Conservation (phyloP, 1,139 yeast species). For the Blastobotrys malaysiensis region DNA sequence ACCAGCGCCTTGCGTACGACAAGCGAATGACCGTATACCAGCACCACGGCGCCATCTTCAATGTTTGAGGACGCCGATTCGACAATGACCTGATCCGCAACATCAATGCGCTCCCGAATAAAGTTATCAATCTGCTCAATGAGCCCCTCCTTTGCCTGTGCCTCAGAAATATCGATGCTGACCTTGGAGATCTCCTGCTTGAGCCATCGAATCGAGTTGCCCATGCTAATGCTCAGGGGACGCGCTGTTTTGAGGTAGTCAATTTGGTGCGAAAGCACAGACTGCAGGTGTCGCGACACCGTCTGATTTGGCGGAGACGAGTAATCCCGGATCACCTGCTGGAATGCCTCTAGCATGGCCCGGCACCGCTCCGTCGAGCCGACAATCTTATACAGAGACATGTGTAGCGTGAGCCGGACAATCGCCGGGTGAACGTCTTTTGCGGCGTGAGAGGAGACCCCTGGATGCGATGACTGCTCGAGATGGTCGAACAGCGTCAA, state of each 20-base stretch:
- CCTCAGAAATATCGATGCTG: slow-evolving; percentile 66
- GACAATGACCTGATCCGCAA: slow-evolving; percentile 78
- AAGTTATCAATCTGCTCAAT: slow-evolving; percentile 69
- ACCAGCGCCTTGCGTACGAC: slow-evolving; percentile 74
- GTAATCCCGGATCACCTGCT: slow-evolving; percentile 73
- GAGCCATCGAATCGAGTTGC: slow-evolving; percentile 95
- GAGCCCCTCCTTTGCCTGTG: slow-evolving; percentile 64
- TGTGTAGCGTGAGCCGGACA: slow-evolving; percentile 69
- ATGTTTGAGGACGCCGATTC: slow-evolving; percentile 78
- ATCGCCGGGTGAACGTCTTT: slow-evolving; percentile 85
- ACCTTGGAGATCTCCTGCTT: slow-evolving; percentile 82
- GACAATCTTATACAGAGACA: slow-evolving; percentile 77
- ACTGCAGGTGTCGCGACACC: slow-evolving; percentile 80
- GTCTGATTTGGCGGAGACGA: slow-evolving; percentile 82
- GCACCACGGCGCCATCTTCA: slow-evolving; percentile 66
- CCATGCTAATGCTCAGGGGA: slow-evolving; percentile 92
- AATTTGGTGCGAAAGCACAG: slow-evolving; percentile 88
- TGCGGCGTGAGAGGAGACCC: slow-evolving; percentile 31
- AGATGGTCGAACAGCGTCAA: slow-evolving; percentile 73
- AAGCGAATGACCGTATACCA: slow-evolving; percentile 84
- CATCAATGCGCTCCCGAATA: slow-evolving; percentile 76
- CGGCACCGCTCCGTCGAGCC: slow-evolving; percentile 86
- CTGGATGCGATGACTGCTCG: slow-evolving; percentile 46
- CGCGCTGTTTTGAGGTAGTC: slow-evolving; percentile 89
- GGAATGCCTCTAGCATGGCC: slow-evolving; percentile 82